These are phyloP conservation scores for Paratrypanosoma confusum DNA, from an alignment of 208 protist species.

Conservation along the genomic window DNA sequence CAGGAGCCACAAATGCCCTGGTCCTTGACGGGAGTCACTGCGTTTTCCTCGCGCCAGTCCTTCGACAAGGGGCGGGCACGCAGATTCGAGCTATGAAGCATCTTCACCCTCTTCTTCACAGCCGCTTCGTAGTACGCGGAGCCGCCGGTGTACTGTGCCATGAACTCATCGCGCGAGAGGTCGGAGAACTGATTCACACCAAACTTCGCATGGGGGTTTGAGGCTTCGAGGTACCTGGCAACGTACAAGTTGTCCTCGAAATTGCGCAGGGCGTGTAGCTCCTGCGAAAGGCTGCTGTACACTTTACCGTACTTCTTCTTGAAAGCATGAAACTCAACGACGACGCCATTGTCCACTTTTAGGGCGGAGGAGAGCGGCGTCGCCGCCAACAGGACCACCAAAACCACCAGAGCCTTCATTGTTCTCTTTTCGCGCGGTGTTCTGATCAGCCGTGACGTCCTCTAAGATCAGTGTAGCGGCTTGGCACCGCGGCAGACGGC, in stretches of 20 bases:
- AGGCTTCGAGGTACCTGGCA: slow-evolving; percentile 15
- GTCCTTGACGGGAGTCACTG: slow-evolving; percentile 90
- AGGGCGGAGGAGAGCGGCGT: no score
- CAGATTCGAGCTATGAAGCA: no score
- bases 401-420: no score
- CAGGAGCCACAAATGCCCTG: slow-evolving; percentile 94
- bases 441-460: no score
- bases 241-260: slow-evolving; percentile 32
- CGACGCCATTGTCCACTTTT: no score
- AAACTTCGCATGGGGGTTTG: slow-evolving; percentile 46
- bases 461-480: no score
- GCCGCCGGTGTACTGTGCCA: slow-evolving; percentile 19
- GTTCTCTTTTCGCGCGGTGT: no score
- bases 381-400: no score
- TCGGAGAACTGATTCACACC: slow-evolving; percentile 50
- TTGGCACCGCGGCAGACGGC: no score
- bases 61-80: no score
- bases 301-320: slow-evolving; percentile 22
- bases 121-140: slow-evolving; percentile 8
- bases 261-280: slow-evolving; percentile 17
- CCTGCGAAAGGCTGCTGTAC: slow-evolving; percentile 24
- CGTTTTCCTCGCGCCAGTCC: slow-evolving; percentile 83
- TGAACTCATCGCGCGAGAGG: slow-evolving; percentile 44
- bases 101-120: no score
- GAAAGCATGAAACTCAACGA: slow-evolving; percentile 24